Conservation (phyloP, 1,284 basidiomycete genomes). For the Microbotryomycetes sp. region DNA sequence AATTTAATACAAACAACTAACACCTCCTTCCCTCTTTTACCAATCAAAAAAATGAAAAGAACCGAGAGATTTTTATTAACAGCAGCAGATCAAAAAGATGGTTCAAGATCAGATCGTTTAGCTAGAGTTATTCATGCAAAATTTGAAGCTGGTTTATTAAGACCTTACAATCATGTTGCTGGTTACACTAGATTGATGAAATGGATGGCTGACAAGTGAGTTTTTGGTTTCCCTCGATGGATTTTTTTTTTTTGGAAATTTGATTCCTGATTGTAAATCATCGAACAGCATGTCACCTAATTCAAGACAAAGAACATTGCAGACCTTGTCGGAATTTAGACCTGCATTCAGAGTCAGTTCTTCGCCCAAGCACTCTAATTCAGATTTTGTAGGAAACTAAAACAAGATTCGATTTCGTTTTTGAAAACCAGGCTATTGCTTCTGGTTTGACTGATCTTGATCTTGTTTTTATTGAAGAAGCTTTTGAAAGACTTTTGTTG, state of each 20-base stretch:
- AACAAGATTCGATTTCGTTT: constrained; percentile 31
- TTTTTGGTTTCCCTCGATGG: constrained; percentile 8
- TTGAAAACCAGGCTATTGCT: constrained; percentile 61
- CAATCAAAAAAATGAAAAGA: constrained; percentile 24
- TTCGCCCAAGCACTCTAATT: background rate
- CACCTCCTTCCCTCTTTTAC: background rate
- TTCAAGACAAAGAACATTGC: constrained; percentile 80
- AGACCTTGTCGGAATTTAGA: constrained; percentile 79
- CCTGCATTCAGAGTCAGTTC: constrained; percentile 76
- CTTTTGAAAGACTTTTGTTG: constrained; percentile 86
- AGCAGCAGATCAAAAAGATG: constrained; percentile 89
- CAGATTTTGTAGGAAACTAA: background rate
- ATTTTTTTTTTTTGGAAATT: background rate
- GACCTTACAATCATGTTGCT: constrained; percentile 94
- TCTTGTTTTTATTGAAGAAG: constrained; percentile 95
- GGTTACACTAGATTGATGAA: constrained; percentile 80
- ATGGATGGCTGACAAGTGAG: constrained; percentile 91
- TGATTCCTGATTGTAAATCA: too few relatives aligned
- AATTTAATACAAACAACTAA: too few relatives aligned
- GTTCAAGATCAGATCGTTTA: constrained; percentile 81
- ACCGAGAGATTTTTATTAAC: constrained; percentile 81
- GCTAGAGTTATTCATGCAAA: constrained; percentile 91
- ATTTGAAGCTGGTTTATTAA: constrained; percentile 89
- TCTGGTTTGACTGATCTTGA: constrained; percentile 88
- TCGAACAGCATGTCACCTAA: constrained; percentile 72